phyloP scores from a whole-genome alignment of 352 stramenopile genomes.

The Globisporangium iwayamae region DNA sequence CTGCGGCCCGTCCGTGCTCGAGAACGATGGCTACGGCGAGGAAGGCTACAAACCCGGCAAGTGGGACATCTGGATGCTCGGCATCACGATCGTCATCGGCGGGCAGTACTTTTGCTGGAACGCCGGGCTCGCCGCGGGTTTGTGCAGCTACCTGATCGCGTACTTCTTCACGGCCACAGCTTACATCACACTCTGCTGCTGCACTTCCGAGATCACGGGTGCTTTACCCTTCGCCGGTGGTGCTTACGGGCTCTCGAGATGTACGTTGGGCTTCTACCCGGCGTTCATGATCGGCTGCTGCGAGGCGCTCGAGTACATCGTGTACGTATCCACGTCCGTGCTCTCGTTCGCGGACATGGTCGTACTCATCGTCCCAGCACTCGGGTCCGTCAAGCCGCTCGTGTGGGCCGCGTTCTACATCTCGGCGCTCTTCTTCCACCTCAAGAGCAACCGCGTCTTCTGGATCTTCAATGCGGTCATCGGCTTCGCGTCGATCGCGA shows the following conservation, averaged over 20 bases:
- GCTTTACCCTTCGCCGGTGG: constrained; percentile 29
- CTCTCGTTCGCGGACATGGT: constrained; percentile 34
- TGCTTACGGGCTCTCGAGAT: constrained; percentile 9
- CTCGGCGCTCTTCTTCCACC: constrained; percentile 30
- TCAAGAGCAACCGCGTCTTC: constrained; percentile 29
- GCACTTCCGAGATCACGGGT: constrained; percentile 26
- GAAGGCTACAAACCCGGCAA: not conserved
- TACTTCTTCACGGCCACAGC: constrained; percentile 20
- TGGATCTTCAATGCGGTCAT: constrained; percentile 40
- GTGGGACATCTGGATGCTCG: constrained; percentile 8
- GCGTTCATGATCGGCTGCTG: constrained; percentile 33
- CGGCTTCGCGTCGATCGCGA: constrained; percentile 24
- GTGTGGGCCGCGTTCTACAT: constrained; percentile 32
- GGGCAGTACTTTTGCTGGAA: constrained; percentile 38
- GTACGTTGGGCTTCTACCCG: constrained; percentile 15
- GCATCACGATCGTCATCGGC: constrained; percentile 14
- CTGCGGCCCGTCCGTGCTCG: not conserved
- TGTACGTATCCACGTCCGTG: constrained; percentile 35
- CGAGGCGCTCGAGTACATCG: constrained; percentile 30
- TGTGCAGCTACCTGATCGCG: constrained; percentile 22
- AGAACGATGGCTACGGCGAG: not conserved
- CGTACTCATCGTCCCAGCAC: constrained; percentile 1
- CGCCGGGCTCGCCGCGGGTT: constrained; percentile 16
- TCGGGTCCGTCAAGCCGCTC: constrained; percentile 11
- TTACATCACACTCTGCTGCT: constrained; percentile 31